Evolutionary conservation across 78 protist genomes (phyloP).

Genomic region (Acrasis kona): DNA sequence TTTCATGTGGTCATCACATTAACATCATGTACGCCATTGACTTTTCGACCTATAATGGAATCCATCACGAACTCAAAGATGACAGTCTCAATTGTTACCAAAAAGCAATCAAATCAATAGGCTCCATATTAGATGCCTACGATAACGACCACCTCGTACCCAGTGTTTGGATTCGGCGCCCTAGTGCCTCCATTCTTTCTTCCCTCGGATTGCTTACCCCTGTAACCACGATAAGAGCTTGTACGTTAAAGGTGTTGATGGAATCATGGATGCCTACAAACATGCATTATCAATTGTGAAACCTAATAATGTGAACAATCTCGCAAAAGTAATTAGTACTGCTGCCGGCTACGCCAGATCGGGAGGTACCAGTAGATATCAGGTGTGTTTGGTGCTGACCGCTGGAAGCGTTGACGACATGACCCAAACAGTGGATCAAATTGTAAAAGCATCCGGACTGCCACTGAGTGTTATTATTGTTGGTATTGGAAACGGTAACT

Average conservation of each 20-base stretch:
- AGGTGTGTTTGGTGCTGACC: constrained; percentile 32
- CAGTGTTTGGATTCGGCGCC: constrained; percentile 73
- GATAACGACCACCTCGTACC: constrained; percentile 52
- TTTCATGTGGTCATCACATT: too few relatives aligned
- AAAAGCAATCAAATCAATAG: constrained; percentile 30
- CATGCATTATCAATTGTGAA: background rate
- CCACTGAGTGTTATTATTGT: constrained; percentile 51
- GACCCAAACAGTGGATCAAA: constrained; percentile 24
- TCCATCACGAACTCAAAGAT: constrained; percentile 3
- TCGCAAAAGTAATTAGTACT: constrained; percentile 22
- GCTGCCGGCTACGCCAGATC: background rate
- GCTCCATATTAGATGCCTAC: constrained; percentile 39
- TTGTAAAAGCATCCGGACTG: constrained; percentile 32
- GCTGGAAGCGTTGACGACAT: constrained; percentile 30
- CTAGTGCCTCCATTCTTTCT: too few relatives aligned
- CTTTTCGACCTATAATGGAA: too few relatives aligned
- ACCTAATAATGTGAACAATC: background rate
- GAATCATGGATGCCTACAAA: background rate
- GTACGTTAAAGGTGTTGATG: background rate
- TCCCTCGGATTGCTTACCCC: background rate
- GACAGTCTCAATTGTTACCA: too few relatives aligned
- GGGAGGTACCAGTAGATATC: constrained; percentile 5
- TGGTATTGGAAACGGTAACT: constrained; percentile 42
- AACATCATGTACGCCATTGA: too few relatives aligned
- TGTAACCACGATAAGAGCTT: background rate